These are phyloP conservation scores for Cystoisospora suis DNA, from an alignment of 169 alveolate species.

Conservation along the genomic window DNA sequence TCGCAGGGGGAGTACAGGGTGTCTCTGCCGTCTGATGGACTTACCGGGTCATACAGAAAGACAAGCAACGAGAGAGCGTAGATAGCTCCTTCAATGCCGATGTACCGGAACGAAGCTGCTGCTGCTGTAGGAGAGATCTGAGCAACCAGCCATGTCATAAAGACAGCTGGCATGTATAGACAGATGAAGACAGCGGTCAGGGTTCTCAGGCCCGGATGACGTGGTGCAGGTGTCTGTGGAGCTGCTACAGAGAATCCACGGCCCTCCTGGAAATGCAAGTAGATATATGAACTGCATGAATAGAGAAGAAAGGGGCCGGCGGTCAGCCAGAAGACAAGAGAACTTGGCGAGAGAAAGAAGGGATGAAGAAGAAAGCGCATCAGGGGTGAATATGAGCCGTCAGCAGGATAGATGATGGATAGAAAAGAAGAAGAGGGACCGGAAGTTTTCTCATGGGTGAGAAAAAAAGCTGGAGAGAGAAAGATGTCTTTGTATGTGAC, in stretches of 20 bases:
- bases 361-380: constrained; percentile 29
- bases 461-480: background rate
- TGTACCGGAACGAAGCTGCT: background rate
- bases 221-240: background rate
- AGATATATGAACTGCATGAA: background rate
- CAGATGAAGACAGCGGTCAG: background rate
- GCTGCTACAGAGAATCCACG: background rate
- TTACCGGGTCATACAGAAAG: constrained; percentile 2
- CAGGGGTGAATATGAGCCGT: background rate
- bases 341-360: background rate
- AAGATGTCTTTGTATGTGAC: background rate
- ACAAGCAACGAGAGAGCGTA: constrained; percentile 25
- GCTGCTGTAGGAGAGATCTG: background rate
- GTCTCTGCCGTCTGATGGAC: too few relatives aligned
- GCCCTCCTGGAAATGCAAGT: background rate
- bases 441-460: background rate
- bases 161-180: constrained; percentile 14
- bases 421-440: background rate
- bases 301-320: constrained; percentile 40
- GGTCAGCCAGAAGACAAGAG: constrained; percentile 24
- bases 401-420: background rate
- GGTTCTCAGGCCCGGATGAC: background rate
- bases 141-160: background rate
- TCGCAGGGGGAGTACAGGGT: too few relatives aligned
- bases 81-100: background rate